Conservation (phyloP, 208 protist species). For the Trypanosoma platydactyli region DNA sequence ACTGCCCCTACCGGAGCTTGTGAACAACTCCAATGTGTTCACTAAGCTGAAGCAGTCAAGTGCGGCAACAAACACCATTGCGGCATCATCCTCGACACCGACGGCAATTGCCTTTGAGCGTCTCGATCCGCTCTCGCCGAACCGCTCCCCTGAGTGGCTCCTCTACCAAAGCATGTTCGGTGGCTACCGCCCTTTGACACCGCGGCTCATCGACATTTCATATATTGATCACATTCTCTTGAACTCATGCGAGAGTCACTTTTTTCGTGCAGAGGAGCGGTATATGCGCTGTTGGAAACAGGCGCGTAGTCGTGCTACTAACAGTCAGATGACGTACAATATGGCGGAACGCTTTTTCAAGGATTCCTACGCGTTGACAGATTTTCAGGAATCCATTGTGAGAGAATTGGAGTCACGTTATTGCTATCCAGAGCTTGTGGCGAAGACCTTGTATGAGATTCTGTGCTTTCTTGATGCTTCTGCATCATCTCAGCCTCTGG, state of each 20-base stretch:
- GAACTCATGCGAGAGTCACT: constrained; percentile 74
- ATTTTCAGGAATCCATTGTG: constrained; percentile 86
- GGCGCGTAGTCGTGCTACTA: constrained; percentile 61
- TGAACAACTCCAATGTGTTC: constrained; percentile 52
- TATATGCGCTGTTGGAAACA: constrained; percentile 65
- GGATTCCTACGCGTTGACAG: constrained; percentile 73
- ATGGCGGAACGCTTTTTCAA: constrained; percentile 82
- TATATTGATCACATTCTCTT: constrained; percentile 85
- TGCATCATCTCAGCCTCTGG: constrained; percentile 43
- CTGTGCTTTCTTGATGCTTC: constrained; percentile 87
- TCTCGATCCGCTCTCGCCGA: constrained; percentile 82
- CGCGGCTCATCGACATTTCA: constrained; percentile 79
- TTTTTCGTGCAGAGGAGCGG: constrained; percentile 71
- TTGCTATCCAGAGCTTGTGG: constrained; percentile 83
- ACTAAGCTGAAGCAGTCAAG: constrained; percentile 43
- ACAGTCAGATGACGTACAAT: constrained; percentile 61
- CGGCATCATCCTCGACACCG: constrained; percentile 71
- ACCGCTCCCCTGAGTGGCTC: constrained; percentile 83
- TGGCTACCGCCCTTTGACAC: constrained; percentile 70
- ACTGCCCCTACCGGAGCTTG: constrained; percentile 35
- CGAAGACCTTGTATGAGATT: constrained; percentile 87
- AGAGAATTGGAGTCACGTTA: constrained; percentile 87
- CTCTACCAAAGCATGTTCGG: constrained; percentile 80
- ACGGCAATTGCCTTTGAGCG: constrained; percentile 69
- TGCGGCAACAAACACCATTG: constrained; percentile 38